Evolutionary conservation across 495 filamentous ascomycete species (phyloP).

Genomic region (Oidiodendron maius): DNA sequence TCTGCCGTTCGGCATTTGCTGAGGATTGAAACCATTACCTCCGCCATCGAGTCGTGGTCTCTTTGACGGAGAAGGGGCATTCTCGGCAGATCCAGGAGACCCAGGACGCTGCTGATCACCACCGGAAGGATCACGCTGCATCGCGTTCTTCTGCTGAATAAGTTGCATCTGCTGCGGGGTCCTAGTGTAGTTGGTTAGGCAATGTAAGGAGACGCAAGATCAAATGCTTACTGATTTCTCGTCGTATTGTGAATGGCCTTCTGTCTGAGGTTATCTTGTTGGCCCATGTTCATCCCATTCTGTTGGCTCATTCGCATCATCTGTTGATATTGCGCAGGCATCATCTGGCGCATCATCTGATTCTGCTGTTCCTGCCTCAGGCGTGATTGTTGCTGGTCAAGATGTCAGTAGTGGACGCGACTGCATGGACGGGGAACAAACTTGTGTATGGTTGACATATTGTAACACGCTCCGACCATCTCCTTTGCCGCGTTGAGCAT

Average conservation of each 20-base stretch:
- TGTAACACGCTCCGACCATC: conserved; percentile 42
- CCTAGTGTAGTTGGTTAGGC: conserved; percentile 29
- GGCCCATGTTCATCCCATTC: conserved; percentile 41
- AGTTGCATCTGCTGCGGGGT: conserved; percentile 66
- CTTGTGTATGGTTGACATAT: conserved; percentile 78
- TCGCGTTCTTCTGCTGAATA: conserved; percentile 58
- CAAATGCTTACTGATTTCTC: conserved; percentile 54
- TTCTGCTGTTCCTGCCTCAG: conserved; percentile 62
- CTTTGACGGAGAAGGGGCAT: conserved; percentile 89
- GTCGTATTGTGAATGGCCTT: conserved; percentile 78
- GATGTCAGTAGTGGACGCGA: conserved; percentile 9
- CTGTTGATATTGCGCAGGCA: conserved; percentile 44
- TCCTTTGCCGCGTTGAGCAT: conserved; percentile 57
- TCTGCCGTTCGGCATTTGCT: conserved; percentile 66
- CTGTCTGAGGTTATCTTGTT: conserved; percentile 50
- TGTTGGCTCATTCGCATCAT: conserved; percentile 52
- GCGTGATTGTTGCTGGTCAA: conserved; percentile 55
- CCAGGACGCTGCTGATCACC: conserved; percentile 77
- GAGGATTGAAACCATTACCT: conserved; percentile 63
- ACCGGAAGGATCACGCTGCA: conserved; percentile 80
- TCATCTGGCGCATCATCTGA: conserved; percentile 61
- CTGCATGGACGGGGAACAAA: conserved; percentile 34
- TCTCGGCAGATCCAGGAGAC: conserved; percentile 77
- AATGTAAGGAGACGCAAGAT: conserved; percentile 1
- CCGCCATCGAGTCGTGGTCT: conserved; percentile 74